Evolutionary conservation across 2,329 filamentous ascomycete species (phyloP), one percentile per base, ranked within the genome.

Genomic region (Beauveria rudraprayagi): DNA sequence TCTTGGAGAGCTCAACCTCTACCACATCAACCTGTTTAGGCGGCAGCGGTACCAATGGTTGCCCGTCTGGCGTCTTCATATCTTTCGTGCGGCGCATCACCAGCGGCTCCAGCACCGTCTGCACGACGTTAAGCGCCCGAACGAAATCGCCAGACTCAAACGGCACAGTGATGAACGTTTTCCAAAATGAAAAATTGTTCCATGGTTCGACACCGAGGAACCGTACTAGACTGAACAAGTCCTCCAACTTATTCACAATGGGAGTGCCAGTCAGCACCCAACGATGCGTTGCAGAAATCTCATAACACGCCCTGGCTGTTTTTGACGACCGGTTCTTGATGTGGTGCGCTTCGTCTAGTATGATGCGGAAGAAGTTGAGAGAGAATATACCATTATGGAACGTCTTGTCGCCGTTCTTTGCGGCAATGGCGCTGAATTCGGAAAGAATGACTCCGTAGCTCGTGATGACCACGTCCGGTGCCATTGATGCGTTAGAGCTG

Each of bases 151-250:
- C 94, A 0, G 91, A 93, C 72, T 99, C 94, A 65, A 99, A 99
- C 0, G 94, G 94, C 1, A 96, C 88, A 0, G 94, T 99, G 70
- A 99, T 97, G 72, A 99, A 99, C 0, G 94, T 97, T 71, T 92
- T 92, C 94, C 94, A 99, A 76, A 96, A 99, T 0, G 92, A 96
- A 73, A 99, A 99, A 72, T 97, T 97, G 69, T 89, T 94, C 94
- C 94, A 99, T 0, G 94, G 94, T 71, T 97, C 93, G 4, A 99
- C 94, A 61, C 91, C 87, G 11, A 99, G 78, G 75, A 97, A 99
- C 3, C 91, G 86, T 14, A 97, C 91, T 43, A 99, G 77, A 69
- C 91, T 96, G 76, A 97, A 97, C 16, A 99, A 77, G 73, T 97
- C 94, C 72, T 97, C 93, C 0, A 99, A 80, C 48, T 91, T 88